These are phyloP conservation scores for Vigna nakashimae DNA, from an alignment of 306 rosid species.

Conservation along the genomic window DNA sequence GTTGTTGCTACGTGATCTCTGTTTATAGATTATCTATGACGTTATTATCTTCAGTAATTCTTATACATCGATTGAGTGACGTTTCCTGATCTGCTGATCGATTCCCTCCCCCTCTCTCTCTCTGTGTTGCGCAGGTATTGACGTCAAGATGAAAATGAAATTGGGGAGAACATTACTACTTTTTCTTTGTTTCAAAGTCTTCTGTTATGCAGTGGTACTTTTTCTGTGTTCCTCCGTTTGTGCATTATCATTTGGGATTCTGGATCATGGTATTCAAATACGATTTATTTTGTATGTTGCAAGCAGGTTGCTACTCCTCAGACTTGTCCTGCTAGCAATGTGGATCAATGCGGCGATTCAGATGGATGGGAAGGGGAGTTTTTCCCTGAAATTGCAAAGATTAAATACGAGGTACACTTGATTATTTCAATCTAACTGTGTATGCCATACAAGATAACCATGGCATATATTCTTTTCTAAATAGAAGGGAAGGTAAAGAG, in stretches of 20 bases:
- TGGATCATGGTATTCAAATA: neutral
- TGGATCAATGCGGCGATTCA: conserved; percentile 57
- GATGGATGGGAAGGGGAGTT: conserved; percentile 87
- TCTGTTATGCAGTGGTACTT: conserved; percentile 63
- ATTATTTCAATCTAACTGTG: neutral
- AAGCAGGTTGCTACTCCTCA: conserved; percentile 64
- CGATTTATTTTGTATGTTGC: conserved; percentile 13
- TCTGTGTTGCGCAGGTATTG: conserved; percentile 40
- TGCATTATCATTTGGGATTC: neutral
- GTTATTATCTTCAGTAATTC: too few species aligned
- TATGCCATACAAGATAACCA: neutral
- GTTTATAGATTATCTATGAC: too few species aligned
- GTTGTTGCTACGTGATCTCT: neutral
- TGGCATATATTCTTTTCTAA: neutral
- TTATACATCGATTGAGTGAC: neutral
- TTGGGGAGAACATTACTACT: conserved; percentile 49
- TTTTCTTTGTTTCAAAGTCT: conserved; percentile 56
- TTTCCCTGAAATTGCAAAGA: conserved; percentile 75
- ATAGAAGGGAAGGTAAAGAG: neutral
- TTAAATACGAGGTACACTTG: conserved; percentile 78
- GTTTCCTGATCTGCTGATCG: conserved; percentile 21
- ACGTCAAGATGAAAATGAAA: conserved; percentile 57
- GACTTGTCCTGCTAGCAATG: conserved; percentile 72
- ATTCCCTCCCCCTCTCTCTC: neutral
- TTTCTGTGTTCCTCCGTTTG: neutral